Base-by-base conservation (phyloP, 495 filamentous ascomycete species). In the Penicilliopsis zonata region DNA sequence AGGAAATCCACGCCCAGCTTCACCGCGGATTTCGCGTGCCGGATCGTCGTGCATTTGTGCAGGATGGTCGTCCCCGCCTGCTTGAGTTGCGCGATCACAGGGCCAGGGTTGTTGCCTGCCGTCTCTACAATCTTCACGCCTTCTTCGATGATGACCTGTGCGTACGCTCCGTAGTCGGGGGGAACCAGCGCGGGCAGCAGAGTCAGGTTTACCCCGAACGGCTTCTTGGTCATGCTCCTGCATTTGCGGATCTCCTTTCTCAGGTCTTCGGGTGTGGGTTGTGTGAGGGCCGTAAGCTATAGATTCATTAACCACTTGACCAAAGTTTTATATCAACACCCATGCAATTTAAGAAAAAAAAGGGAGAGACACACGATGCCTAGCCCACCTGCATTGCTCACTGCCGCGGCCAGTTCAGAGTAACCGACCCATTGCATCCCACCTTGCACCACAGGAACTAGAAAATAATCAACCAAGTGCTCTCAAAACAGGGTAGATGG, bases 1-100 rank as follows among this genome's bases (percentile, higher is more conserved):
- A 98, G 61, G 58, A 98, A 98, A 55, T 98, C 90, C 0, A 94
- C 90, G 32, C 90, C 90, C 21, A 96, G 76, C 59, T 93, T 94
- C 38, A 94, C 72, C 26, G 90, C 90, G 24, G 78, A 81, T 55
- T 86, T 78, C 20, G 90, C 90, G 47, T 98, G 90, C 13, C 88
- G 65, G 55, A 98, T 87, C 1, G 88, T 94, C 13, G 90, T 98
- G 65, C 90, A 98, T 62, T 98, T 98, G 67, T 98, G 90, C 28
- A 98, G 69, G 43, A 98, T 75, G 34, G 71, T 85, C 44, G 64
- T 74, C 18, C 72, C 73, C 17, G 76, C 83, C 30, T 71, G 67
- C 65, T 98, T 98, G 34, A 98, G 69, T 61, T 86, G 72, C 52
- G 71, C 58, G 59, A 98, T 95, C 21, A 98, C 79, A 10, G 86